A percentile compares a stretch with the other conserved stretches of the same genome.
phyloP scores from a whole-genome alignment of 257 asterid genomes.

The Cynanchum wilfordii region DNA sequence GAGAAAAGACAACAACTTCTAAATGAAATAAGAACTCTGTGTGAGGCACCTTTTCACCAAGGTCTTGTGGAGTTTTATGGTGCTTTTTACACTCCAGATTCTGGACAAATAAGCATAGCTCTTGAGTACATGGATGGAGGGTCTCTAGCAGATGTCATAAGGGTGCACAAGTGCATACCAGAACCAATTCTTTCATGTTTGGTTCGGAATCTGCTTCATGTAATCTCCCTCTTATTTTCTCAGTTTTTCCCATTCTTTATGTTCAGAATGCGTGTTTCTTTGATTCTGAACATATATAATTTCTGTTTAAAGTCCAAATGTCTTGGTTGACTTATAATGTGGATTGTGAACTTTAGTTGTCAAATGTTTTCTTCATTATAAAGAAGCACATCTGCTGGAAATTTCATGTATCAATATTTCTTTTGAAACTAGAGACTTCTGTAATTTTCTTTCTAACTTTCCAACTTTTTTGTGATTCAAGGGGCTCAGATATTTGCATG shows the following conservation, averaged over 20 bases:
- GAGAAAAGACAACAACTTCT: conserved; percentile 98
- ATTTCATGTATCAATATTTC: not conserved
- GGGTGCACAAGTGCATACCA: conserved; percentile 58
- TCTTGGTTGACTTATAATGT: not conserved
- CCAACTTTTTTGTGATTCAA: conserved; percentile 29
- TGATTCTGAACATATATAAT: not conserved
- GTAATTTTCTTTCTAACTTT: conserved; percentile 12
- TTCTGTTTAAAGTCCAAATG: not conserved
- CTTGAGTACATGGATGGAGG: conserved; percentile 99
- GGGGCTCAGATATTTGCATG: conserved; percentile 93
- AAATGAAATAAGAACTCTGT: conserved; percentile 86
- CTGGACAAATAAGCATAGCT: conserved; percentile 98
- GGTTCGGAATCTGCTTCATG: conserved; percentile 84
- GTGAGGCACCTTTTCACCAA: conserved; percentile 89
- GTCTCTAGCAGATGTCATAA: conserved; percentile 81
- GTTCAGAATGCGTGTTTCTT: not conserved
- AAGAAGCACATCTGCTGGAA: not conserved
- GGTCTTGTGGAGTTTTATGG: conserved; percentile 96
- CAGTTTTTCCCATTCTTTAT: too few relatives aligned
- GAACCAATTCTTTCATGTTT: conserved; percentile 72
- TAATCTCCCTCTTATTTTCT: conserved; percentile 31
- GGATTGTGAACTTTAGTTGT: not conserved
- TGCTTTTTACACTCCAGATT: conserved; percentile 92
- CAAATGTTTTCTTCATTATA: not conserved
- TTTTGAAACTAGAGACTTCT: not conserved